Evolutionary conservation across 2,329 filamentous ascomycete species (phyloP), one percentile per base, ranked within the genome.

Genomic region (Fusarium fujikuroi): DNA sequence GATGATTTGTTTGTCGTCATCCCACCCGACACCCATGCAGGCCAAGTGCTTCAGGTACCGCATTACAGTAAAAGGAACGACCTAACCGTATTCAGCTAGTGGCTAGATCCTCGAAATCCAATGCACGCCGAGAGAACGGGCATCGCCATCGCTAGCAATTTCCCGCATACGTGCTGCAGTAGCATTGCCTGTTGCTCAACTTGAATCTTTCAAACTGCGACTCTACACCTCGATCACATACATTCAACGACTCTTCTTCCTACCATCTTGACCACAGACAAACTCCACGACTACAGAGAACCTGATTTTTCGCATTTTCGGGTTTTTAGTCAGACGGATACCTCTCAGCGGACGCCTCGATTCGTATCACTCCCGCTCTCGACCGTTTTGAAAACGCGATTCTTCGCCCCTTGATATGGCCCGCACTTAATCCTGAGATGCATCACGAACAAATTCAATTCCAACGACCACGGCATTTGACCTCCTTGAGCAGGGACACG

Each of bases 61-160:
- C 49, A 62, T 72, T 66, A 28, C 63, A 74, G 68, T 63, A 59
- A 54, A 64, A 59, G 60, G 49, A 56, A 19, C 25, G 44, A 37
- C 59, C 75, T 78, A 78, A 67, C 76, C 74, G 23, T 62, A 50
- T 54, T 36, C 19, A 73, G 72, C 60, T 78, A 78, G 76, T 61
- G 61, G 42, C 56, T 54, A 65, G 62, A 58, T 66, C 53, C 70
- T 69, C 60, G 57, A 68, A 71, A 67, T 69, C 63, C 70, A 70
- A 58, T 64, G 59, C 76, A 68, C 69, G 58, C 69, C 70, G 74
- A 70, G 63, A 75, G 66, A 70, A 75, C 67, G 73, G 70, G 72
- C 74, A 75, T 79, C 74, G 75, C 76, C 79, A 81, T 77, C 74
- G 57, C 77, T 73, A 77, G 80, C 79, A 82, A 82, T 82, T 82